Conservation (phyloP, 108 stramenopile species). For the Seminavis robusta region DNA sequence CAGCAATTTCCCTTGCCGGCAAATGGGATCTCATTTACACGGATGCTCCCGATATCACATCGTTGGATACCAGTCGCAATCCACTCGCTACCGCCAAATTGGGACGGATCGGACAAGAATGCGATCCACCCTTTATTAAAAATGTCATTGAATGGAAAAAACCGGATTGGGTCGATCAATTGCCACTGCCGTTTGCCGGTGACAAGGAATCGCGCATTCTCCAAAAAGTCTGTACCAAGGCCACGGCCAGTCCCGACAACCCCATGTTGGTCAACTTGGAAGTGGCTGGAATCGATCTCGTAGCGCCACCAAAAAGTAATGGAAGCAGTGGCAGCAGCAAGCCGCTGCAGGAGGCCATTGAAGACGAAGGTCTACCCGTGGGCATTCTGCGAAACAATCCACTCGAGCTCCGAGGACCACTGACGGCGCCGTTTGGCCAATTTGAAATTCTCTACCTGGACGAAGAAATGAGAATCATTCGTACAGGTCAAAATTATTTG, state of each 20-base stretch:
- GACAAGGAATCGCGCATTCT: slow-evolving; percentile 51
- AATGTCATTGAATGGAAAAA: slow-evolving; percentile 80
- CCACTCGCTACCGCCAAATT: slow-evolving; percentile 55
- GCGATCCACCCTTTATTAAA: slow-evolving; percentile 61
- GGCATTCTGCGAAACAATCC: slow-evolving; percentile 45
- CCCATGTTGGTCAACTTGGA: slow-evolving; percentile 54
- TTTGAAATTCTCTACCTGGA: slow-evolving; percentile 75
- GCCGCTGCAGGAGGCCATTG: slow-evolving; percentile 6
- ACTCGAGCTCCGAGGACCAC: slow-evolving; percentile 53
- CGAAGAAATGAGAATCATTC: slow-evolving; percentile 54
- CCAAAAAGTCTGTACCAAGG: slow-evolving; percentile 71
- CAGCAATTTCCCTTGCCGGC: slow-evolving; percentile 34
- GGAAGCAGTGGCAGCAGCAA: slow-evolving; percentile 6
- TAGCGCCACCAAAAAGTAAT: slow-evolving; percentile 6
- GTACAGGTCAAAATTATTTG: slow-evolving; percentile 58
- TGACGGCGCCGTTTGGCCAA: slow-evolving; percentile 67
- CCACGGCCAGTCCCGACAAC: slow-evolving; percentile 34
- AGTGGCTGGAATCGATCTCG: slow-evolving; percentile 60
- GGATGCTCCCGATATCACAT: slow-evolving; percentile 82
- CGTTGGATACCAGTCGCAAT: slow-evolving; percentile 43
- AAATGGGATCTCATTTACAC: slow-evolving; percentile 84
- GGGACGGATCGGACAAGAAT: slow-evolving; percentile 80
- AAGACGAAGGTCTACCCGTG: slow-evolving; percentile 34
- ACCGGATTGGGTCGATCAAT: slow-evolving; percentile 56
- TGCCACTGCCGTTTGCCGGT: slow-evolving; percentile 54